phyloP scores from a whole-genome alignment of 2,329 filamentous ascomycete species.

The Epicoccum nigrum region DNA sequence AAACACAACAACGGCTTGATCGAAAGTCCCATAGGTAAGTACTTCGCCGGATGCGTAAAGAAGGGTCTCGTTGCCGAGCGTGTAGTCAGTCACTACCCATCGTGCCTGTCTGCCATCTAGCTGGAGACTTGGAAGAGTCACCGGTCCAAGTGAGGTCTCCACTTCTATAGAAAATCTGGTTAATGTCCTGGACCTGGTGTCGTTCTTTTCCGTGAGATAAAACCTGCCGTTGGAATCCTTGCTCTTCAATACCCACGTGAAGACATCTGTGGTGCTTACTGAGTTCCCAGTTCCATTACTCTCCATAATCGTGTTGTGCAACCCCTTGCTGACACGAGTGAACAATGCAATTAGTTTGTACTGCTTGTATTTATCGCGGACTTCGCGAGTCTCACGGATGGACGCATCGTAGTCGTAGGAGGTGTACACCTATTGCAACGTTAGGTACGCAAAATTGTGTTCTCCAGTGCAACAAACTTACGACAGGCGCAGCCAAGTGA shows the following conservation, averaged over 20 bases:
- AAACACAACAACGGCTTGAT: constrained; percentile 56
- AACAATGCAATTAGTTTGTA: constrained; percentile 63
- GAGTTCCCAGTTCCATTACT: constrained; percentile 61
- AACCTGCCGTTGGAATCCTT: constrained; percentile 58
- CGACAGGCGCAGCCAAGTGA: constrained; percentile 50
- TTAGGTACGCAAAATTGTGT: neutral
- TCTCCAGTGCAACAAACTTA: constrained; percentile 6
- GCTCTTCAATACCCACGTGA: constrained; percentile 60
- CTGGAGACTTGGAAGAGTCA: constrained; percentile 55
- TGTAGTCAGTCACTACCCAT: constrained; percentile 61
- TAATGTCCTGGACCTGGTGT: constrained; percentile 52
- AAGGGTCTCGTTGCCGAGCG: constrained; percentile 54
- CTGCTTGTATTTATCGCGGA: constrained; percentile 60
- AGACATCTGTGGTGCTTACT: constrained; percentile 49
- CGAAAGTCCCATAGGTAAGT: constrained; percentile 57
- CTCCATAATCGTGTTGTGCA: constrained; percentile 60
- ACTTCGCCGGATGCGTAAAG: constrained; percentile 61
- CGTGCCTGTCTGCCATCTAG: constrained; percentile 61
- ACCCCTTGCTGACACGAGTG: constrained; percentile 57
- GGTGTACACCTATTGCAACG: constrained; percentile 51
- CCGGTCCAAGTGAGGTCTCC: constrained; percentile 54
- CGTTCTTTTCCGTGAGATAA: constrained; percentile 57
- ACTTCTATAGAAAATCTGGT: constrained; percentile 57
- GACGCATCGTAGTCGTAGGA: constrained; percentile 58
- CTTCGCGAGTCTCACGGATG: constrained; percentile 60